These are phyloP conservation scores for Fusarium staphyleae DNA, from an alignment of 2,329 filamentous ascomycete genomes.

Conservation along the genomic window DNA sequence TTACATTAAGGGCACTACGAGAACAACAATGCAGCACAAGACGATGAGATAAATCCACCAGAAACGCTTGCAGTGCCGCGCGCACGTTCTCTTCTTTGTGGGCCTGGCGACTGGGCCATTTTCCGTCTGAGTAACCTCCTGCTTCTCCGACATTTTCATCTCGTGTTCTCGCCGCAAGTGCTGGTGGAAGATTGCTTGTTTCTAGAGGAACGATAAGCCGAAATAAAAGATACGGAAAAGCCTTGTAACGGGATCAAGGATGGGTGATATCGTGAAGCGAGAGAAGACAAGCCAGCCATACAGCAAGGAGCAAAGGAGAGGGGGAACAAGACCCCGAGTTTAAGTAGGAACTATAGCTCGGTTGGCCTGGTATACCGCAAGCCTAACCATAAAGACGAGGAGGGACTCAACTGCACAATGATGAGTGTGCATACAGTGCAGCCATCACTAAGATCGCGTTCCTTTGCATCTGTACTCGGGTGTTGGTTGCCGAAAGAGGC, in stretches of 20 bases:
- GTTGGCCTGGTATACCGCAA: slow-evolving; percentile 20
- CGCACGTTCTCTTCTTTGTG: slow-evolving; percentile 49
- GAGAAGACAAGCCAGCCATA: slow-evolving; percentile 24
- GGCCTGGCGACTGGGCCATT: slow-evolving; percentile 35
- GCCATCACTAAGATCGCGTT: slow-evolving; percentile 31
- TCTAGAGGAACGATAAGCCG: background rate
- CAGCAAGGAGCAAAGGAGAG: slow-evolving; percentile 9
- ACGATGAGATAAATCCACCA: slow-evolving; percentile 68
- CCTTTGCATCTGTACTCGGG: slow-evolving; percentile 40
- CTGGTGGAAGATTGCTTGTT: background rate
- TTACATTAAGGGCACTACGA: slow-evolving; percentile 68
- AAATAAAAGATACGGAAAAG: background rate
- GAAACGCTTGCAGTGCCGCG: slow-evolving; percentile 60
- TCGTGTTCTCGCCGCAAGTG: background rate
- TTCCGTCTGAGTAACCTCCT: slow-evolving; percentile 48
- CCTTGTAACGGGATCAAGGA: slow-evolving; percentile 1
- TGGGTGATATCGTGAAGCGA: slow-evolving; percentile 15
- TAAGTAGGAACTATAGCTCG: slow-evolving; percentile 33
- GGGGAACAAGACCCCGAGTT: slow-evolving; percentile 29
- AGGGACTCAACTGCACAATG: slow-evolving; percentile 16
- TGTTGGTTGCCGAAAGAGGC: slow-evolving; percentile 36
- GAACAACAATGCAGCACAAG: slow-evolving; percentile 56
- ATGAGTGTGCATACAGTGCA: slow-evolving; percentile 19
- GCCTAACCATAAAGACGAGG: slow-evolving; percentile 15
- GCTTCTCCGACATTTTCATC: slow-evolving; percentile 50